Conservation (phyloP, 345 rosid species). For the Melaleuca alternifolia region DNA sequence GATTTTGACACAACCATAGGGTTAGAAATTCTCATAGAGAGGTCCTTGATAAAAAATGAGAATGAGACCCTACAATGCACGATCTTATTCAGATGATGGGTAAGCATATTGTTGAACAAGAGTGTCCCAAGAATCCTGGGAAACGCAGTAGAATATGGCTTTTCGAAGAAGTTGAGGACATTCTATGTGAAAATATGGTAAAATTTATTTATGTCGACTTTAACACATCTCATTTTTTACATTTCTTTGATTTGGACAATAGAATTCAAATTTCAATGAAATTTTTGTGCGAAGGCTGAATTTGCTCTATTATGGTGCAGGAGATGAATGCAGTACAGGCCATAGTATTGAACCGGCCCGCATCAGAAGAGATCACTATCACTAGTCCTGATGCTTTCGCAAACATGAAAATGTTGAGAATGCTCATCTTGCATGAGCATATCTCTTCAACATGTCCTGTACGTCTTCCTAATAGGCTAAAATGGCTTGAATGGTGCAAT, state of each 20-base stretch:
- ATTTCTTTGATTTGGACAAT: too few species aligned
- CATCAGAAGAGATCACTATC: background rate
- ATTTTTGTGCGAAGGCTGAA: background rate
- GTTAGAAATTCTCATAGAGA: background rate
- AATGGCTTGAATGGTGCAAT: background rate
- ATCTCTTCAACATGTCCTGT: background rate
- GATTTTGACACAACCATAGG: background rate
- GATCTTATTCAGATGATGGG: background rate
- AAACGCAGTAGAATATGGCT: background rate
- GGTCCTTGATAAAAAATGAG: background rate
- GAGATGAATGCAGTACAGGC: background rate
- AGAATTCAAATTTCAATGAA: background rate
- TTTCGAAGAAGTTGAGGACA: background rate
- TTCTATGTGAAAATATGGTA: background rate
- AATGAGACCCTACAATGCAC: background rate
- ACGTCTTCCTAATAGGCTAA: background rate
- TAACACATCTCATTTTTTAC: too few species aligned
- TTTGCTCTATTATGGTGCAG: background rate
- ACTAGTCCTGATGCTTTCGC: background rate
- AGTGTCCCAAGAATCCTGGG: background rate
- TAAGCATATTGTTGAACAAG: background rate
- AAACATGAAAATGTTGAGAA: background rate
- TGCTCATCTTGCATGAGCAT: background rate
- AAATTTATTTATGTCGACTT: too few species aligned
- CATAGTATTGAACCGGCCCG: background rate